phyloP scores from a whole-genome alignment of 768 basidiomycete species.

The Pulveroboletus ravenelii region DNA sequence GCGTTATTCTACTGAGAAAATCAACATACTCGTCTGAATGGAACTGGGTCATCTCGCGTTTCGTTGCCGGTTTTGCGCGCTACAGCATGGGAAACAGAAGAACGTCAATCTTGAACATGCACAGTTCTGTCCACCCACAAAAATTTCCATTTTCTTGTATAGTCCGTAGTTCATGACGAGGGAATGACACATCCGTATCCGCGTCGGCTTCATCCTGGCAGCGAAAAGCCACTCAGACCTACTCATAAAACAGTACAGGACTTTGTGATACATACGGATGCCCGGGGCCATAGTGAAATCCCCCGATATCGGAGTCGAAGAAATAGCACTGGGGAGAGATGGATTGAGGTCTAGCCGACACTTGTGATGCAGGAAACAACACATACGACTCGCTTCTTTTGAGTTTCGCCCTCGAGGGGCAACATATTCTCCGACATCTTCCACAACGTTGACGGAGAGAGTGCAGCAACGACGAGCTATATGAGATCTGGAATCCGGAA shows the following conservation, averaged over 20 bases:
- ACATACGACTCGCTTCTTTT: slow-evolving; percentile 86
- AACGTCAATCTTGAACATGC: background rate
- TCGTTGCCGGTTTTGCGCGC: slow-evolving; percentile 99
- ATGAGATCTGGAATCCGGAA: background rate
- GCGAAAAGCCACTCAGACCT: background rate
- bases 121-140: slow-evolving; percentile 53
- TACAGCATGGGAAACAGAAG: slow-evolving; percentile 30
- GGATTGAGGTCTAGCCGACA: slow-evolving; percentile 4
- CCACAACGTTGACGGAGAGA: background rate
- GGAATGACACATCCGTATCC: slow-evolving; percentile 99
- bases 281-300: slow-evolving; percentile 98
- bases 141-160: slow-evolving; percentile 99
- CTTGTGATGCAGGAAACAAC: background rate
- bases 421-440: slow-evolving; percentile 43
- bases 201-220: slow-evolving; percentile 89
- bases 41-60: slow-evolving; percentile 99
- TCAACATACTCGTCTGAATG: slow-evolving; percentile 99
- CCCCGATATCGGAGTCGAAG: slow-evolving; percentile 98
- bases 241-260: background rate
- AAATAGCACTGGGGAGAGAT: slow-evolving; percentile 78
- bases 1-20: slow-evolving; percentile 89
- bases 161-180: slow-evolving; percentile 99
- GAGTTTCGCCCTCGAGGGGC: slow-evolving; percentile 65
- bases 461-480: background rate
- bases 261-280: slow-evolving; percentile 63